Evolutionary conservation across 2,329 filamentous ascomycete genomes (phyloP).

Genomic region (Basipetospora chlamydospora): DNA sequence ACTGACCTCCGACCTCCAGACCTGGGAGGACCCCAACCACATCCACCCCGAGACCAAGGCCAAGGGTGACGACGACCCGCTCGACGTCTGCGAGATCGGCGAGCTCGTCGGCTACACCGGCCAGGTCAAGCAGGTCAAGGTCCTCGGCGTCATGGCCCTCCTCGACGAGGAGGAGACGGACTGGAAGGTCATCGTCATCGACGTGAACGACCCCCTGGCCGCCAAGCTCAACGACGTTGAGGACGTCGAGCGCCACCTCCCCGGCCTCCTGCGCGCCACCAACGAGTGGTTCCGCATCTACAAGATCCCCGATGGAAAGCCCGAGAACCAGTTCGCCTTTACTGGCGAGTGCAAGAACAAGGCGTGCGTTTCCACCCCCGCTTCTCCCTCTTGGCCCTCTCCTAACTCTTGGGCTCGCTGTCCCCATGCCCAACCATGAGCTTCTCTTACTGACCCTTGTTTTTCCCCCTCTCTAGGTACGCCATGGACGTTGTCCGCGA

Average conservation of each 20-base stretch:
- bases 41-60: slow-evolving; percentile 98
- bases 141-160: slow-evolving; percentile 96
- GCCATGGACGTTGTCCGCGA: slow-evolving; percentile 91
- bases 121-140: slow-evolving; percentile 99
- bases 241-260: slow-evolving; percentile 96
- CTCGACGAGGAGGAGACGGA: slow-evolving; percentile 99
- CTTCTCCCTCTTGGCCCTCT: neutral
- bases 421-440: neutral
- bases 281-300: slow-evolving; percentile 99
- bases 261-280: slow-evolving; percentile 88
- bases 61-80: slow-evolving; percentile 97
- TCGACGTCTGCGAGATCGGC: slow-evolving; percentile 98
- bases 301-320: slow-evolving; percentile 99
- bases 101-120: slow-evolving; percentile 93
- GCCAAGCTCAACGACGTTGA: slow-evolving; percentile 96
- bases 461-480: slow-evolving; percentile 48
- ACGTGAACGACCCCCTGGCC: slow-evolving; percentile 92
- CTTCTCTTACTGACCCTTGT: too few species aligned
- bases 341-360: slow-evolving; percentile 99
- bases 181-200: slow-evolving; percentile 99
- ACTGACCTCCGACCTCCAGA: slow-evolving; percentile 36
- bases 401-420: neutral
- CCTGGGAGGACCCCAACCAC: slow-evolving; percentile 96
- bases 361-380: slow-evolving; percentile 40
- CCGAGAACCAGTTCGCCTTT: slow-evolving; percentile 99